phyloP scores from a whole-genome alignment of 164 flowering plant genomes.

The Platanus orientalis region DNA sequence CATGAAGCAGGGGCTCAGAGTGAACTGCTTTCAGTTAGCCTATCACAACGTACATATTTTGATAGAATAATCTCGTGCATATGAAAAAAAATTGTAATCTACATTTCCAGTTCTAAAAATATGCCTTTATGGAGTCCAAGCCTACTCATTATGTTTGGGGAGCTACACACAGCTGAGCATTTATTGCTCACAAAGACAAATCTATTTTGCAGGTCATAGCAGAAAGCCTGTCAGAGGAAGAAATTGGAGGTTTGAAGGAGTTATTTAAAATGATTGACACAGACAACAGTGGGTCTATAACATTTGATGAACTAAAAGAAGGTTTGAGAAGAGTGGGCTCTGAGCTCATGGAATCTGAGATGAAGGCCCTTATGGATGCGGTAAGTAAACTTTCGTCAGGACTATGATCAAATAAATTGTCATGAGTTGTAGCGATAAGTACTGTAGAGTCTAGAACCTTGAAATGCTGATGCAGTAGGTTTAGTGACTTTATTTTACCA shows the following conservation, averaged over 20 bases:
- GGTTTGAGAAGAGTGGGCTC: constrained; percentile 83
- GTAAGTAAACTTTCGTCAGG: constrained; percentile 26
- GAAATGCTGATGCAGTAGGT: neutral
- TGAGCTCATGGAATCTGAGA: constrained; percentile 74
- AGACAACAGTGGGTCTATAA: constrained; percentile 79
- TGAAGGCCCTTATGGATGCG: constrained; percentile 83
- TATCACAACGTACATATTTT: too few relatives aligned
- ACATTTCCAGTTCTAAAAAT: too few relatives aligned
- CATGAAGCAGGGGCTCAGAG: neutral
- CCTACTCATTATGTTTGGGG: neutral
- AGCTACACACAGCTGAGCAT: neutral
- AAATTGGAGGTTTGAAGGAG: constrained; percentile 88
- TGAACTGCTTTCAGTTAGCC: neutral
- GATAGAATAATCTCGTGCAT: too few relatives aligned
- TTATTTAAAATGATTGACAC: constrained; percentile 87
- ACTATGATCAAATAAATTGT: neutral
- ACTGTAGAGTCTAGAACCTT: neutral
- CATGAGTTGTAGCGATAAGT: constrained; percentile 7
- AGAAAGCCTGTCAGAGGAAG: constrained; percentile 88
- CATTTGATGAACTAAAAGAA: constrained; percentile 79
- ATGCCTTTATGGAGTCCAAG: too few relatives aligned
- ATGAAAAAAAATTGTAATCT: too few relatives aligned
- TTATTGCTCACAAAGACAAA: neutral
- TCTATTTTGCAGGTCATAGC: constrained; percentile 69
- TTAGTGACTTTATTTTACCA: too few relatives aligned